Conservation (phyloP, 108 stramenopile genomes). For the Craspedostauros australis region DNA sequence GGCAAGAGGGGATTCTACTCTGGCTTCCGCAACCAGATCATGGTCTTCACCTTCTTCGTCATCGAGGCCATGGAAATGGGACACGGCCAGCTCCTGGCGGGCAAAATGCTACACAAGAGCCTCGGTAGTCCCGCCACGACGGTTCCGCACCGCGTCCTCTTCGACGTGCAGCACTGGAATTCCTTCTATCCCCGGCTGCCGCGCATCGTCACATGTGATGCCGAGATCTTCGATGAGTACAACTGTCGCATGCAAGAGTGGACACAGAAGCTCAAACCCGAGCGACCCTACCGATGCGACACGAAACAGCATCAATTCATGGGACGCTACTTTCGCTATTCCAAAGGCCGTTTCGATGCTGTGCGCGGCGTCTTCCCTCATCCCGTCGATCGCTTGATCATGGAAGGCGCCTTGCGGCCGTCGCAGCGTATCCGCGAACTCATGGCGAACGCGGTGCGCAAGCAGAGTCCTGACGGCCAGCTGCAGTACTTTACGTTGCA, state of each 20-base stretch:
- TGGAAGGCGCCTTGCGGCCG: slow-evolving; percentile 19
- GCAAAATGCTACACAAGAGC: slow-evolving; percentile 13
- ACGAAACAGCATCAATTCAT: neutral
- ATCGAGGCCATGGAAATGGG: slow-evolving; percentile 5
- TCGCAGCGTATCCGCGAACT: slow-evolving; percentile 12
- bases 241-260: too few species aligned
- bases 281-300: too few species aligned
- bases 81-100: slow-evolving; percentile 10
- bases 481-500: slow-evolving; percentile 25
- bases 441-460: neutral
- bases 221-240: too few species aligned
- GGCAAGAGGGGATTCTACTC: slow-evolving; percentile 1
- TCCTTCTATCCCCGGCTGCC: too few species aligned
- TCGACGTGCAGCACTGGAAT: too few species aligned
- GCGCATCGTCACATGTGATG: too few species aligned
- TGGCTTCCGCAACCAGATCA: slow-evolving; percentile 28
- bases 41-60: slow-evolving; percentile 16
- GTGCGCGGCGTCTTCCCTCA: neutral
- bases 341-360: slow-evolving; percentile 2
- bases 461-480: neutral
- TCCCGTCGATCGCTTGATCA: slow-evolving; percentile 20
- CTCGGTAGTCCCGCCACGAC: too few species aligned
- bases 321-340: slow-evolving; percentile 4
- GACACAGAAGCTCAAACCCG: too few species aligned
- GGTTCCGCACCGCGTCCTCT: too few species aligned